A percentile compares a stretch with the other conserved stretches of the same genome.
Conservation (phyloP, 1,284 basidiomycete species). For the Amylostereum areolatum region DNA sequence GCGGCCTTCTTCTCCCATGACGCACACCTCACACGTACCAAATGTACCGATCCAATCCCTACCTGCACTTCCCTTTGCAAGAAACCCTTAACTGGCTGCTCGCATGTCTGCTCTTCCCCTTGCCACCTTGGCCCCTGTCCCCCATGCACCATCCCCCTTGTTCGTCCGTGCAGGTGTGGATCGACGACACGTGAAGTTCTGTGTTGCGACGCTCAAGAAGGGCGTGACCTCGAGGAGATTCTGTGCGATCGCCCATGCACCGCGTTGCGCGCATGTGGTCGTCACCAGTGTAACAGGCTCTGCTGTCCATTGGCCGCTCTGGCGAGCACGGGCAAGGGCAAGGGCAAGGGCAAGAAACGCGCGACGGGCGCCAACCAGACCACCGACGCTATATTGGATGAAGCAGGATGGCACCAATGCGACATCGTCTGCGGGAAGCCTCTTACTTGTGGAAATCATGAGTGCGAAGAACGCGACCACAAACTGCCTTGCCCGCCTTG, state of each 20-base stretch:
- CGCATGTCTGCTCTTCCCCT: constrained; percentile 55
- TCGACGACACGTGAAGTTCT: constrained; percentile 46
- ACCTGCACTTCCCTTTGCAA: constrained; percentile 70
- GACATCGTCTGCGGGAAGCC: constrained; percentile 71
- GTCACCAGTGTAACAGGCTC: constrained; percentile 74
- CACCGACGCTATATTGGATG: constrained; percentile 30
- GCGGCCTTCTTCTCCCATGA: constrained; percentile 26
- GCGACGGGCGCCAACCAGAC: constrained; percentile 23
- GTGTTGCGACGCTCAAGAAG: constrained; percentile 40
- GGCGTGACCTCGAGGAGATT: constrained; percentile 44
- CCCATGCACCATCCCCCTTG: constrained; percentile 63
- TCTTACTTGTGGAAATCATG: constrained; percentile 71
- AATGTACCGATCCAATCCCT: constrained; percentile 73
- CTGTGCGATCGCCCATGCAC: constrained; percentile 75
- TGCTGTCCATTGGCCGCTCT: constrained; percentile 84
- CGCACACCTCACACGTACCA: constrained; percentile 37
- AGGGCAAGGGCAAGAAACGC: constrained; percentile 54
- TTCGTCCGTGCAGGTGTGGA: constrained; percentile 78
- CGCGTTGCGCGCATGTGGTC: constrained; percentile 71
- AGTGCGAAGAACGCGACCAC: constrained; percentile 77
- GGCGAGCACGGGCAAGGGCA: constrained; percentile 40
- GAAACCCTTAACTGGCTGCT: constrained; percentile 56
- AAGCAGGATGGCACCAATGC: constrained; percentile 71
- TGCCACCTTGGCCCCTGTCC: constrained; percentile 69
- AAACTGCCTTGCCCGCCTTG: constrained; percentile 76